These are phyloP conservation scores for Panicum hallii DNA, from an alignment of 202 grass and related monocot genomes.

Conservation along the genomic window DNA sequence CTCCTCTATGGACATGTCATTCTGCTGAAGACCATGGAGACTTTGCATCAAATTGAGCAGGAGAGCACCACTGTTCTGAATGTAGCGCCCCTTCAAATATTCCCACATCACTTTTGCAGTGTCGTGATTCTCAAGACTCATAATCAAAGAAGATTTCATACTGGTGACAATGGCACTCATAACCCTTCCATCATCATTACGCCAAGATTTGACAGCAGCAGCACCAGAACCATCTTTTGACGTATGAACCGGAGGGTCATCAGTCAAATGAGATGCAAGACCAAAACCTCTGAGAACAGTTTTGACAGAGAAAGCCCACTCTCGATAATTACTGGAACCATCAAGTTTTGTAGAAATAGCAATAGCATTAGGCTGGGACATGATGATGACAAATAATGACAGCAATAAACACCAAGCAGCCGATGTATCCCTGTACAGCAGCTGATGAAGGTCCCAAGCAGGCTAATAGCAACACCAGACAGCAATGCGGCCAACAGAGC, in stretches of 20 bases:
- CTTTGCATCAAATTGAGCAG: not conserved
- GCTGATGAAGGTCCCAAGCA: too few relatives aligned
- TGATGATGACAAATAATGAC: not conserved
- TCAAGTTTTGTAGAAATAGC: not conserved
- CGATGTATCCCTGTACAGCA: too few relatives aligned
- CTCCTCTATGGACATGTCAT: not conserved
- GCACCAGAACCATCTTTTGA: not conserved
- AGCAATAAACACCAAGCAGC: too few relatives aligned
- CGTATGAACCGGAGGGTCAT: not conserved
- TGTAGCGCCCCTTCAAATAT: not conserved
- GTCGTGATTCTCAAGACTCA: not conserved
- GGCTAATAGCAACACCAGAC: too few relatives aligned
- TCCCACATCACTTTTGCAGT: not conserved
- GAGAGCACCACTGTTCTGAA: not conserved
- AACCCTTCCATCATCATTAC: not conserved
- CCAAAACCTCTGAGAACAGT: not conserved
- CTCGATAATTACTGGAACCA: not conserved
- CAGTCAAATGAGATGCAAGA: not conserved
- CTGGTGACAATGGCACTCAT: not conserved
- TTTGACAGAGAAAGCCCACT: not conserved
- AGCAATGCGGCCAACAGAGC: too few relatives aligned
- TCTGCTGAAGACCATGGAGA: not conserved
- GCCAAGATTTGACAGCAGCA: not conserved
- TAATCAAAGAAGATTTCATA: not conserved
- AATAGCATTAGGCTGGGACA: not conserved